Evolutionary conservation across 140 eudicot species (phyloP), one percentile per base, ranked within the genome.

Genomic region (Flaveria floridana): DNA sequence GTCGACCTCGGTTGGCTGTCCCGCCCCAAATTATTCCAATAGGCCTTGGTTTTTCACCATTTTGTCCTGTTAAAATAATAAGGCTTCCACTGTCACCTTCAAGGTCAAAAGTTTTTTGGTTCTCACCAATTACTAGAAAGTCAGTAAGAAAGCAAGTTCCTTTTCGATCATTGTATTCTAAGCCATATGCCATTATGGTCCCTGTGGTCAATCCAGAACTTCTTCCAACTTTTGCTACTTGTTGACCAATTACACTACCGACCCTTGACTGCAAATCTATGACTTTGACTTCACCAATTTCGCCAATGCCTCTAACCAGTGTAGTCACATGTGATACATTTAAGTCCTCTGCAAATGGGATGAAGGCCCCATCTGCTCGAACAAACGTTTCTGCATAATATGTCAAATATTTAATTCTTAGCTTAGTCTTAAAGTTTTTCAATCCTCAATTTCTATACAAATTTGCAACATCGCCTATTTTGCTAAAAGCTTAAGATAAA

Each of bases 61-160:
- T 78, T 65, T 85, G 85, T 71, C 86, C 86, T 15, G 87, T 82
- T 74, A 89, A 57, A 28, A 87, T 86, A 70, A 91, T 91, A 41
- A 91, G 89, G 73, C 97, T 91, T 75, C 97, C 97, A 58, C 97
- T 91, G 46, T 89, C 97, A 76, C 97, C 97, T 85, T 89, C 97
- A 74, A 91, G 96, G 77, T 91, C 97, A 79, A 91, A 91, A 2
- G 96, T 89, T 76, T 87, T 87, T 71, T 85, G 96, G 81, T 89
- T 91, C 82, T 91, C 94, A 6, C 97, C 97, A 12, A 91, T 88
- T 59, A 91, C 97, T 55, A 91, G 85, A 79, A 91, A 85, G 79
- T 91, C 97, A 3, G 97, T 91, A 68, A 91, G 86, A 79, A 91
- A 89, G 72, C 96, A 91, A 51, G 84, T 87, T 48, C 97, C 96